Percentiles rank a stretch among this genome's conserved stretches.
Evolutionary conservation across 164 flowering plant genomes (phyloP).

Genomic region (Tetrastigma voinierianum): DNA sequence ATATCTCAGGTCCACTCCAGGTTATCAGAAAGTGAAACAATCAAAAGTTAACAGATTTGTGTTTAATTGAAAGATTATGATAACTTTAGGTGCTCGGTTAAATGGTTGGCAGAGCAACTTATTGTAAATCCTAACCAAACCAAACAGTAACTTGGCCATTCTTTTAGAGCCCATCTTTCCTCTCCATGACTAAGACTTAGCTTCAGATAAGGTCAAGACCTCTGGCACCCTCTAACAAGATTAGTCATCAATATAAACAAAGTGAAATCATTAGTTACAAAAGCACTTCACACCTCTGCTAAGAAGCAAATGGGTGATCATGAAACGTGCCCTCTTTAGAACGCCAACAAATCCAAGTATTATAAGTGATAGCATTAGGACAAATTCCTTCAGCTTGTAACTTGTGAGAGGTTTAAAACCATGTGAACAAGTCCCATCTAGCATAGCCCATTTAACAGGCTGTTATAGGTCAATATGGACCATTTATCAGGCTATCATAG

Average conservation of each 20-base stretch:
- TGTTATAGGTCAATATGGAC: no score
- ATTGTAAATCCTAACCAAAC: neutral
- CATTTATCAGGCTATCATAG: slow-evolving; percentile 56
- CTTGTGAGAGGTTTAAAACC: slow-evolving; percentile 61
- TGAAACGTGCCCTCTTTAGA: slow-evolving; percentile 60
- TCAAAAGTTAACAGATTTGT: no score
- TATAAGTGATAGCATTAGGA: slow-evolving; percentile 77
- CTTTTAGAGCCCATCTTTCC: neutral
- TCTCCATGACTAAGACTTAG: neutral
- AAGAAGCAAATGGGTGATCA: slow-evolving; percentile 59
- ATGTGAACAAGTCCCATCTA: slow-evolving; percentile 52
- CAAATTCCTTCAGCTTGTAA: slow-evolving; percentile 56
- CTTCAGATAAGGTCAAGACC: slow-evolving; percentile 3
- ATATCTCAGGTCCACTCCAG: no score
- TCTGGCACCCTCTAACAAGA: slow-evolving; percentile 14
- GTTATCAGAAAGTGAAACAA: no score
- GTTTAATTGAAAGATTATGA: no score
- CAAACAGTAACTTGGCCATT: neutral
- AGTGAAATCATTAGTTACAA: slow-evolving; percentile 61
- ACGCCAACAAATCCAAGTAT: slow-evolving; percentile 74
- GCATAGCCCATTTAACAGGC: slow-evolving; percentile 68
- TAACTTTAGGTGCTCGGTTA: neutral
- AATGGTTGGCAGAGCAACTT: neutral
- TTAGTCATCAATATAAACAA: slow-evolving; percentile 58
- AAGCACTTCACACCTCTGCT: slow-evolving; percentile 54